Conservation (phyloP, 2,329 filamentous ascomycete genomes). For the Myriosclerotinia scirpicola region DNA sequence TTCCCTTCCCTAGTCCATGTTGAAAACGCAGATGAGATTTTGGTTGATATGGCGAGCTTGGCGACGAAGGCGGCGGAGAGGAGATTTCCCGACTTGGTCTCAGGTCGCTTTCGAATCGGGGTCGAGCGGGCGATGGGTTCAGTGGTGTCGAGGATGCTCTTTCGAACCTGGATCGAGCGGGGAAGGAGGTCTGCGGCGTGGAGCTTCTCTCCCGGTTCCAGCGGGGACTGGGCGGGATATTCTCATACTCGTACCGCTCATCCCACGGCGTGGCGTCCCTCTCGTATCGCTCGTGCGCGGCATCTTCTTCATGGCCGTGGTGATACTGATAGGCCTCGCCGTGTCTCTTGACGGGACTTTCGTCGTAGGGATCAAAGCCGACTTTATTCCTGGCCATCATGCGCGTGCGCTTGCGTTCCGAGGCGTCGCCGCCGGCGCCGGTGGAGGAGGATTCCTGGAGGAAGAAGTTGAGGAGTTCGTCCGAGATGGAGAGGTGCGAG, state of each 20-base stretch:
- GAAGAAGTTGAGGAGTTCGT: conserved; percentile 75
- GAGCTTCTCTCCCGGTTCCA: not conserved
- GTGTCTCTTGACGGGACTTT: conserved; percentile 61
- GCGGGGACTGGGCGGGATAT: not conserved
- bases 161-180: not conserved
- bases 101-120: not conserved
- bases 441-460: conserved; percentile 66
- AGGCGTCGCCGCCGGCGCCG: conserved; percentile 61
- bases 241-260: conserved; percentile 23
- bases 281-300: conserved; percentile 31
- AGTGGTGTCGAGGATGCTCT: no score
- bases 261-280: conserved; percentile 32
- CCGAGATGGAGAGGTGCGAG: conserved; percentile 68
- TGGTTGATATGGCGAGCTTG: conserved; percentile 9
- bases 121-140: no score
- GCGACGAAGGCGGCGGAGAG: conserved; percentile 7
- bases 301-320: conserved; percentile 35
- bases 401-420: conserved; percentile 59
- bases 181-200: conserved; percentile 10
- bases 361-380: conserved; percentile 71
- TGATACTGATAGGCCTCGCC: conserved; percentile 64
- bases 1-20: not conserved
- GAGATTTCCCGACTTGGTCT: conserved; percentile 1
- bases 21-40: not conserved
- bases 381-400: conserved; percentile 60